phyloP scores from a whole-genome alignment of 768 basidiomycete genomes.

The Termitomyces sp. region DNA sequence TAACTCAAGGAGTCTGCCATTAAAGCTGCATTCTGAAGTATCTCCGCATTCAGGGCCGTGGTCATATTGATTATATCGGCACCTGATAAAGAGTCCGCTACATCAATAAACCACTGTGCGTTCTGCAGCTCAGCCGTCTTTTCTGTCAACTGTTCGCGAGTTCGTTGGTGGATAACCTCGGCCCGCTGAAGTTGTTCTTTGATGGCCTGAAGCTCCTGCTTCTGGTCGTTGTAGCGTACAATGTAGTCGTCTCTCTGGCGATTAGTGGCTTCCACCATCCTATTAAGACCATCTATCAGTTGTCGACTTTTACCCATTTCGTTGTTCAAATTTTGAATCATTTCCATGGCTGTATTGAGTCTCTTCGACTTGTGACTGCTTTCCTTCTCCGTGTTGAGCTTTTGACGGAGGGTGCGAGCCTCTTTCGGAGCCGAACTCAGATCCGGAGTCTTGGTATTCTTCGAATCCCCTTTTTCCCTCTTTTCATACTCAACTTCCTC shows the following conservation, averaged over 20 bases:
- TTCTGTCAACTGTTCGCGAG: conserved; percentile 1
- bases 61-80: conserved; percentile 21
- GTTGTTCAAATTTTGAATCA: neutral
- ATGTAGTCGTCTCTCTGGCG: neutral
- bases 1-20: conserved; percentile 30
- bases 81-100: conserved; percentile 13
- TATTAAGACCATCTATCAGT: neutral
- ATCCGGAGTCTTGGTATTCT: neutral
- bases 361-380: neutral
- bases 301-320: neutral
- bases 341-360: neutral
- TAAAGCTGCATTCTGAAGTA: conserved; percentile 38
- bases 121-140: conserved; percentile 13
- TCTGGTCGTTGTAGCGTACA: neutral
- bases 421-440: neutral
- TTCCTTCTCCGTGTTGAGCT: neutral
- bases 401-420: neutral
- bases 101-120: conserved; percentile 11
- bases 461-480: neutral
- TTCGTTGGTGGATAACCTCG: neutral
- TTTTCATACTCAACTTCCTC: neutral
- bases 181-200: neutral
- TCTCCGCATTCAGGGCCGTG: conserved; percentile 41
- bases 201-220: neutral
- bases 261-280: neutral